These are phyloP conservation scores for Dioscorea cayenensis DNA, from an alignment of 116 monocot genomes.

Conservation along the genomic window DNA sequence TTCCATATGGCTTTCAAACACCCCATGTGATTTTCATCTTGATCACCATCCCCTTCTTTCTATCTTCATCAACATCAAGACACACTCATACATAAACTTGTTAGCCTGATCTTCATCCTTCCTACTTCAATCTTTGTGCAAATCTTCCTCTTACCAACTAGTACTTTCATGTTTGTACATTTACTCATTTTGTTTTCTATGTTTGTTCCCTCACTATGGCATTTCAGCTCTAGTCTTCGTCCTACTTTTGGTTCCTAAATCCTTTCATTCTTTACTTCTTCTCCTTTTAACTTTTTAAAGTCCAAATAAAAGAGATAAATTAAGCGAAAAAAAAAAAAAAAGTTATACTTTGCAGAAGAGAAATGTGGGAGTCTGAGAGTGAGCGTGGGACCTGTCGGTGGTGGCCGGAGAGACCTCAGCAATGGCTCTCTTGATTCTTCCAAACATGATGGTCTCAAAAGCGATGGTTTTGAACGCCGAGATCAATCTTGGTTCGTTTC, in stretches of 20 bases:
- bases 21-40: constrained; percentile 29
- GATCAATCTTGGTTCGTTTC: constrained; percentile 79
- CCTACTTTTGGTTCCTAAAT: background rate
- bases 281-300: background rate
- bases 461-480: constrained; percentile 68
- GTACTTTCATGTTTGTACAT: background rate
- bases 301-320: too few relatives aligned
- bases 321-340: too few relatives aligned
- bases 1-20: constrained; percentile 22
- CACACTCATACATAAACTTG: background rate
- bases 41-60: constrained; percentile 1
- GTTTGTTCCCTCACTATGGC: background rate
- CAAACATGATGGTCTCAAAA: constrained; percentile 40
- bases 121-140: background rate
- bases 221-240: background rate
- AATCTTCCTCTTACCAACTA: background rate
- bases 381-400: constrained; percentile 11
- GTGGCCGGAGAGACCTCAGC: constrained; percentile 28
- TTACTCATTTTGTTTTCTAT: background rate
- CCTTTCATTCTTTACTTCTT: background rate
- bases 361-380: constrained; percentile 88
- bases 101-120: background rate
- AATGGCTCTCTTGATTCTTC: constrained; percentile 17
- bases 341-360: too few relatives aligned
- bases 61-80: background rate